A percentile compares a stretch with the other conserved stretches of the same genome.
Conservation (phyloP, 1,284 basidiomycete species). For the Pascua sp. region DNA sequence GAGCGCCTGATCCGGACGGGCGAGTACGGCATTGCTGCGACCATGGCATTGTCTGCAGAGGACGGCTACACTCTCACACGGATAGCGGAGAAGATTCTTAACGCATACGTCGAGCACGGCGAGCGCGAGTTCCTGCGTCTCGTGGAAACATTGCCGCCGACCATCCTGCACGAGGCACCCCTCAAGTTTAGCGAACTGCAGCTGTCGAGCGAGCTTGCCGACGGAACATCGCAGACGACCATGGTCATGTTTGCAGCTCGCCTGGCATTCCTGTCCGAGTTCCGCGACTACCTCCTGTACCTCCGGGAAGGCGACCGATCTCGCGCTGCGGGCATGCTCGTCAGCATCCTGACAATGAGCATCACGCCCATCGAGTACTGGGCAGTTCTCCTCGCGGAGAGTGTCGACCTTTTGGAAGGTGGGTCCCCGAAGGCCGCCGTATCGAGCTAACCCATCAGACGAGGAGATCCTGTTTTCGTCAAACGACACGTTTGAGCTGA, state of each 20-base stretch:
- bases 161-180: conserved; percentile 36
- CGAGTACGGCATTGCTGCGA: conserved; percentile 49
- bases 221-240: conserved; percentile 1
- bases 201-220: not conserved
- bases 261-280: conserved; percentile 52
- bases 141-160: conserved; percentile 37
- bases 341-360: conserved; percentile 45
- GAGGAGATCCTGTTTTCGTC: conserved; percentile 44
- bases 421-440: conserved; percentile 10
- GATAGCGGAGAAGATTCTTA: conserved; percentile 49
- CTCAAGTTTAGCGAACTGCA: conserved; percentile 25
- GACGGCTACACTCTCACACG: conserved; percentile 46
- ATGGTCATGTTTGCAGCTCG: conserved; percentile 38
- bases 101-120: conserved; percentile 48
- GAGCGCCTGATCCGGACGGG: conserved; percentile 40
- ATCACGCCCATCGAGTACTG: conserved; percentile 50
- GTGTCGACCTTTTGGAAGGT: conserved; percentile 49
- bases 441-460: conserved; percentile 26
- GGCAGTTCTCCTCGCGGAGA: conserved; percentile 50
- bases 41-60: conserved; percentile 46
- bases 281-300: conserved; percentile 52
- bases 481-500: conserved; percentile 50
- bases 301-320: conserved; percentile 40
- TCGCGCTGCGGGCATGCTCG: conserved; percentile 46
- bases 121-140: conserved; percentile 24